A percentile compares a stretch with the other conserved stretches of the same genome.
Evolutionary conservation across 257 asterid genomes (phyloP).

Genomic region (Haberlea rhodopensis): DNA sequence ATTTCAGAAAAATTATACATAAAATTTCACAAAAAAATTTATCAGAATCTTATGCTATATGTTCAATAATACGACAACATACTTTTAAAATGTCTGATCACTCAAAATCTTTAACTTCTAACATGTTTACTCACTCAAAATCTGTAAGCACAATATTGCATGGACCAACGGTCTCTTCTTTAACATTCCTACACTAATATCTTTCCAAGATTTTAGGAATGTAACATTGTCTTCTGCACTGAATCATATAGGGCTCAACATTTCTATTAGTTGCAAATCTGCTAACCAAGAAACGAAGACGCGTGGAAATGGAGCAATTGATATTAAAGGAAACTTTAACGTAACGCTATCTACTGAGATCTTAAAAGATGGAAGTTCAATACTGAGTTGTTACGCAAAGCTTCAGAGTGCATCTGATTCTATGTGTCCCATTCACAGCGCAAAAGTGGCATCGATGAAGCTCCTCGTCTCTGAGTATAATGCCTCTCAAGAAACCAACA

Average conservation of each 20-base stretch:
- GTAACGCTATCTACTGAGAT: too few relatives aligned
- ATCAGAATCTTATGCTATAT: neutral
- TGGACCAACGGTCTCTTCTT: neutral
- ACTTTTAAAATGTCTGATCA: neutral
- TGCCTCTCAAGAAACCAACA: neutral
- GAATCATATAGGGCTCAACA: constrained; percentile 24
- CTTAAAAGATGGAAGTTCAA: too few relatives aligned
- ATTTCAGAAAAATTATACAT: too few relatives aligned
- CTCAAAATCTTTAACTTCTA: neutral
- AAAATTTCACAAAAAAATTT: too few relatives aligned
- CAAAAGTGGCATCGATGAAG: too few relatives aligned
- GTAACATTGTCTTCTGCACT: constrained; percentile 4
- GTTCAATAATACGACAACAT: neutral
- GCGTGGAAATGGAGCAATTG: too few relatives aligned
- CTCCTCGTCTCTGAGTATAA: neutral
- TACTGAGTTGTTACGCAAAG: too few relatives aligned
- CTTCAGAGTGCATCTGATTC: too few relatives aligned
- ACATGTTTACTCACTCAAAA: neutral
- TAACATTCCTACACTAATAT: neutral
- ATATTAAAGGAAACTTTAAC: too few relatives aligned
- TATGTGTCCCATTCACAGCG: too few relatives aligned
- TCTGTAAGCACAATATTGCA: neutral
- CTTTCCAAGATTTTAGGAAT: neutral
- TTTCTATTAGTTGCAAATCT: too few relatives aligned
- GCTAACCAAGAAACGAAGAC: too few relatives aligned